These are phyloP conservation scores for Sporothrix protearum DNA, from an alignment of 2,329 filamentous ascomycete genomes.

Conservation along the genomic window DNA sequence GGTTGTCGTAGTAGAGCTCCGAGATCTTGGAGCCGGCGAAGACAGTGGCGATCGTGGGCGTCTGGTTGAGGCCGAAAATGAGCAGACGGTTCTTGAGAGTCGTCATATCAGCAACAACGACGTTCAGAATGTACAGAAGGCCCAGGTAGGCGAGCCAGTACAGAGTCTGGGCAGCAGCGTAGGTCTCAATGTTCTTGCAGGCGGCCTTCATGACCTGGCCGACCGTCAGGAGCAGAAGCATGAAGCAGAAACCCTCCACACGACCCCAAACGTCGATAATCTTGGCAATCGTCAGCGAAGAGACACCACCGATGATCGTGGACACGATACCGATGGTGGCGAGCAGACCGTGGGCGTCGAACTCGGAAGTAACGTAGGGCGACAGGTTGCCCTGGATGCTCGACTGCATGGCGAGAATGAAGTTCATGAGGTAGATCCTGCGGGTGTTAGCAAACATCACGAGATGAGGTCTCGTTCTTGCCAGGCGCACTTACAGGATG, in stretches of 20 bases:
- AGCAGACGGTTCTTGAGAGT: slow-evolving; percentile 62
- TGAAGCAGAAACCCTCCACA: slow-evolving; percentile 56
- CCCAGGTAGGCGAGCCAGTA: slow-evolving; percentile 56
- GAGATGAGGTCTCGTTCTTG: neutral
- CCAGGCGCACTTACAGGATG: slow-evolving; percentile 29
- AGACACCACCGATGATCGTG: slow-evolving; percentile 53
- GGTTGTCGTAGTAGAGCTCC: slow-evolving; percentile 46
- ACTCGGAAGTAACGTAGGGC: slow-evolving; percentile 51
- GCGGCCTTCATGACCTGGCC: slow-evolving; percentile 64
- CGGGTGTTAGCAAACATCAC: neutral
- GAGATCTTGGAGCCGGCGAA: slow-evolving; percentile 59
- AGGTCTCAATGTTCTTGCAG: slow-evolving; percentile 57
- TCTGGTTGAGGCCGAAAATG: slow-evolving; percentile 60
- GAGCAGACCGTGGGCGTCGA: slow-evolving; percentile 51
- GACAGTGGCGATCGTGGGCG: slow-evolving; percentile 63
- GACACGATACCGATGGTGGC: slow-evolving; percentile 53
- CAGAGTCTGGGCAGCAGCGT: slow-evolving; percentile 62
- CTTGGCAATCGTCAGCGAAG: slow-evolving; percentile 63
- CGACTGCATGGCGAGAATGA: slow-evolving; percentile 38
- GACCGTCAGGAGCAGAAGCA: slow-evolving; percentile 48
- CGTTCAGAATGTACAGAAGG: slow-evolving; percentile 42
- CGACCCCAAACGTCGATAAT: slow-evolving; percentile 64
- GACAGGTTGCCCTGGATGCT: slow-evolving; percentile 40
- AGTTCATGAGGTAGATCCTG: slow-evolving; percentile 40
- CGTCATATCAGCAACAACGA: slow-evolving; percentile 66